phyloP scores from a whole-genome alignment of 345 rosid genomes.

The Orychophragmus violaceus region DNA sequence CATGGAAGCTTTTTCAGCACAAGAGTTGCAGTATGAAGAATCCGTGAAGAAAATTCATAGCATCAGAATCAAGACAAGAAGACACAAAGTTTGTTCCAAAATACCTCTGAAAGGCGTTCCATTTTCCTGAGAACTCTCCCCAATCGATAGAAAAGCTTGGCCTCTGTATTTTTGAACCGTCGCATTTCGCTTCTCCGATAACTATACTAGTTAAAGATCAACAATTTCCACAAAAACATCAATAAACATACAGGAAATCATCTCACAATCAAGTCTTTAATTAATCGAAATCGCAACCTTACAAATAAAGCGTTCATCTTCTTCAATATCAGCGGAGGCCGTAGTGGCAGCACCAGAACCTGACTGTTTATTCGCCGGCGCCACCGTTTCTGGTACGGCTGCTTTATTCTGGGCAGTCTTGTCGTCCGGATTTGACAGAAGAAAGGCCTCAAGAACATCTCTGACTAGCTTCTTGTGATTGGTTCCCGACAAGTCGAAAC shows the following conservation, averaged over 20 bases:
- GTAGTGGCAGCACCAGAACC: not conserved
- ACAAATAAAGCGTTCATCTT: slow-evolving; percentile 50
- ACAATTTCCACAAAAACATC: not conserved
- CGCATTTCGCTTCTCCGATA: slow-evolving; percentile 51
- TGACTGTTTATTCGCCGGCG: slow-evolving; percentile 20
- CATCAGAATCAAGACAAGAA: not conserved
- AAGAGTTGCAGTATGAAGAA: not conserved
- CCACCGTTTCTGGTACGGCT: not conserved
- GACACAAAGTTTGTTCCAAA: not conserved
- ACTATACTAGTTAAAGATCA: slow-evolving; percentile 37
- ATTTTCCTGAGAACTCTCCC: slow-evolving; percentile 41
- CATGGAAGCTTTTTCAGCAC: slow-evolving; percentile 2
- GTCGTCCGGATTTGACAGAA: slow-evolving; percentile 37
- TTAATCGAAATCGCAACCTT: slow-evolving; percentile 31
- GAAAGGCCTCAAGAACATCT: slow-evolving; percentile 51
- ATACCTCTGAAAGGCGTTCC: slow-evolving; percentile 54
- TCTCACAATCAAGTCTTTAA: not conserved
- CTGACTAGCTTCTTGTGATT: slow-evolving; percentile 45
- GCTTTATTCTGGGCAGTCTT: slow-evolving; percentile 13
- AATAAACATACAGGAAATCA: not conserved
- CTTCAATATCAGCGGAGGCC: slow-evolving; percentile 3
- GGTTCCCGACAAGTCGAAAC: slow-evolving; percentile 45
- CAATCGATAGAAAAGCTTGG: slow-evolving; percentile 40
- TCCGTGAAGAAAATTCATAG: too few relatives aligned
- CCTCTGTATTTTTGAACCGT: slow-evolving; percentile 43